A percentile compares a stretch with the other conserved stretches of the same genome.
Conservation (phyloP, 2,329 filamentous ascomycete genomes). For the Herpotrichia juniperi region DNA sequence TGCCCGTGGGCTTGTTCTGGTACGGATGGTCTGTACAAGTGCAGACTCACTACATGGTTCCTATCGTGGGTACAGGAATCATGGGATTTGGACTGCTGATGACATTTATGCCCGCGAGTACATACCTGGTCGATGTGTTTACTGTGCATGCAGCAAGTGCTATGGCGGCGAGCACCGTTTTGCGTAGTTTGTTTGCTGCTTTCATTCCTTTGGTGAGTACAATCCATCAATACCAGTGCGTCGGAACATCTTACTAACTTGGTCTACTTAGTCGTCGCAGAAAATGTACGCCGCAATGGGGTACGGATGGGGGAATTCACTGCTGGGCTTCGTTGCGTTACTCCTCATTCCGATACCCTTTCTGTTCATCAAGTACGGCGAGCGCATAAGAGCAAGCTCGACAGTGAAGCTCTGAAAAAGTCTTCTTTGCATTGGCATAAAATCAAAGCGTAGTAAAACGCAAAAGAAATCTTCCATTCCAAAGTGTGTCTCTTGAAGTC, state of each 20-base stretch:
- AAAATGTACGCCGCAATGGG: slow-evolving; percentile 48
- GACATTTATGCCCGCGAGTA: slow-evolving; percentile 46
- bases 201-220: slow-evolving; percentile 45
- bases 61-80: slow-evolving; percentile 39
- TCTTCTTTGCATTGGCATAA: background rate
- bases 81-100: slow-evolving; percentile 44
- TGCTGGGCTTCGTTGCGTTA: slow-evolving; percentile 43
- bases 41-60: slow-evolving; percentile 44
- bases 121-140: slow-evolving; percentile 51
- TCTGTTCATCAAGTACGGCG: slow-evolving; percentile 43
- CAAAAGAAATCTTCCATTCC: too few species aligned
- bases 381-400: slow-evolving; percentile 32
- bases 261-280: slow-evolving; percentile 14
- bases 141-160: slow-evolving; percentile 50
- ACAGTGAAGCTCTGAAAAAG: slow-evolving; percentile 32
- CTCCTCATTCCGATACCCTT: slow-evolving; percentile 42
- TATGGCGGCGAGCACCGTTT: slow-evolving; percentile 49
- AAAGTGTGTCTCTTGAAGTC: too few species aligned
- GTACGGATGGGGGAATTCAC: slow-evolving; percentile 47
- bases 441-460: too few species aligned
- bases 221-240: too few species aligned
- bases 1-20: slow-evolving; percentile 45
- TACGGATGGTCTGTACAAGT: slow-evolving; percentile 46
- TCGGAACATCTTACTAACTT: background rate
- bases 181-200: slow-evolving; percentile 45